Conservation (phyloP, 2,329 filamentous ascomycete genomes). For the Nigrospora oryzae region DNA sequence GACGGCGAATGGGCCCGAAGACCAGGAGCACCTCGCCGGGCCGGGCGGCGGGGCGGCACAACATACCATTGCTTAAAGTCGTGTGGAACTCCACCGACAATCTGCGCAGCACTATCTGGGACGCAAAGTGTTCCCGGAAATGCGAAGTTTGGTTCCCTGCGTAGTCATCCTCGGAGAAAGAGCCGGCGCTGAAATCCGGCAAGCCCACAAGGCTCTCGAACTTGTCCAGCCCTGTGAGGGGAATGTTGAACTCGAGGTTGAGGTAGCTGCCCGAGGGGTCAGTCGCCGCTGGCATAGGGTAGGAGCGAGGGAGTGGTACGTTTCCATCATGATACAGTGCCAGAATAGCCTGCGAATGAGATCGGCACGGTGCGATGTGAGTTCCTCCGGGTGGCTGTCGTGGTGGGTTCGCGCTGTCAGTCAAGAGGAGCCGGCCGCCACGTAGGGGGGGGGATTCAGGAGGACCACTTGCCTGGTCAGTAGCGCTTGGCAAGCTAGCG, state of each 20-base stretch:
- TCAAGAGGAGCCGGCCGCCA: no score
- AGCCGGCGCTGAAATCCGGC: constrained; percentile 38
- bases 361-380: constrained; percentile 37
- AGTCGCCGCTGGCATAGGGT: constrained; percentile 3
- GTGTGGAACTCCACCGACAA: constrained; percentile 44
- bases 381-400: constrained; percentile 29
- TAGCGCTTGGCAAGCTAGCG: constrained; percentile 46
- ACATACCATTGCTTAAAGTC: constrained; percentile 39
- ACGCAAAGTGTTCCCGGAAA: constrained; percentile 50
- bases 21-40: no score
- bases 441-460: not conserved
- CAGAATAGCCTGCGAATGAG: constrained; percentile 47
- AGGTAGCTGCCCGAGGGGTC: constrained; percentile 31
- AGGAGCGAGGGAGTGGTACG: constrained; percentile 21
- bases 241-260: constrained; percentile 49
- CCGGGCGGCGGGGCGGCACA: no score
- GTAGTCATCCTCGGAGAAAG: constrained; percentile 37
- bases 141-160: constrained; percentile 40
- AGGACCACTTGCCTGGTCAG: constrained; percentile 36
- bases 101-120: constrained; percentile 47
- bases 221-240: constrained; percentile 43
- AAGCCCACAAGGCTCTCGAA: constrained; percentile 45
- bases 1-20: no score
- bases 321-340: constrained; percentile 48
- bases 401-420: no score